Evolutionary conservation across 2,329 filamentous ascomycete species (phyloP).

Genomic region (Alternaria metachromatica): DNA sequence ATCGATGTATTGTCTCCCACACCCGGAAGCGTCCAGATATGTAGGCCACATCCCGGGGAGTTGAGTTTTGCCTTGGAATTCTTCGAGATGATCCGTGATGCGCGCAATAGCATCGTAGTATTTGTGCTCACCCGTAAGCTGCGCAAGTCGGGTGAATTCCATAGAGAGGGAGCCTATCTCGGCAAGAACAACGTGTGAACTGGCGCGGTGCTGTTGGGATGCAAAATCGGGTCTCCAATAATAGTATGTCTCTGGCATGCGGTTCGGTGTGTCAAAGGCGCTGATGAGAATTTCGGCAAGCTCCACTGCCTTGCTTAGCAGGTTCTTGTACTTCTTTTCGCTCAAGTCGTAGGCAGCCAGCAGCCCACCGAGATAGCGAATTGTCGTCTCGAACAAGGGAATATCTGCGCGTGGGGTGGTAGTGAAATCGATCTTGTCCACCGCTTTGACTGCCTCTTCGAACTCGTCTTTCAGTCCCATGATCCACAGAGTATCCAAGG

Average conservation of each 20-base stretch:
- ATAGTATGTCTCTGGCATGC: conserved; percentile 68
- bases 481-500: conserved; percentile 75
- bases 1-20: conserved; percentile 37
- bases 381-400: conserved; percentile 74
- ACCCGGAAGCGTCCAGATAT: conserved; percentile 52
- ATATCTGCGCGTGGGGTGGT: conserved; percentile 59
- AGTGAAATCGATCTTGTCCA: conserved; percentile 67
- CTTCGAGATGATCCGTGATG: conserved; percentile 53
- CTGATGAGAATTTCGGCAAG: conserved; percentile 69
- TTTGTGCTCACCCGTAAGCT: conserved; percentile 55
- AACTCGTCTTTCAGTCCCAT: conserved; percentile 73
- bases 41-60: conserved; percentile 59
- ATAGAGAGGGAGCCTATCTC: conserved; percentile 58
- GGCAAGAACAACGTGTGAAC: conserved; percentile 52
- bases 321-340: conserved; percentile 55
- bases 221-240: conserved; percentile 58
- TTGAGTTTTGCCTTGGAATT: conserved; percentile 53
- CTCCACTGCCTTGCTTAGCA: conserved; percentile 68
- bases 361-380: conserved; percentile 73
- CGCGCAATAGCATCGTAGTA: conserved; percentile 58
- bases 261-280: conserved; percentile 71
- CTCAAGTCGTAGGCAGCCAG: conserved; percentile 74
- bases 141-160: conserved; percentile 57
- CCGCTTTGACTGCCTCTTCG: conserved; percentile 65
- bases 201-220: conserved; percentile 49